Percentiles rank a stretch among this genome's conserved stretches.
phyloP scores from a whole-genome alignment of 2,329 filamentous ascomycete genomes.

The Xenoacremonium recifei region DNA sequence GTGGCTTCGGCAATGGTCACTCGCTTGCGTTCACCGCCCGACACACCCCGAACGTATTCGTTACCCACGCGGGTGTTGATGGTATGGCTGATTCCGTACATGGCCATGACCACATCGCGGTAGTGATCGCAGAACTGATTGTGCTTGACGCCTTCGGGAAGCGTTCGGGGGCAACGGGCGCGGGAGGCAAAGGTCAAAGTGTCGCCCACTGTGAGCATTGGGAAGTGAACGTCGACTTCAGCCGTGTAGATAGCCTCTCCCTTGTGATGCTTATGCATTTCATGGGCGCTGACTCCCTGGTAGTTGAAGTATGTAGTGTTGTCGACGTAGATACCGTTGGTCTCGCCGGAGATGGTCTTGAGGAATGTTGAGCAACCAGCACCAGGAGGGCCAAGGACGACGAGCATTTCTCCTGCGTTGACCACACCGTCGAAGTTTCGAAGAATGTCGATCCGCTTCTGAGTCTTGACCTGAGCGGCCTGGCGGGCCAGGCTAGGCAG shows the following conservation, averaged over 20 bases:
- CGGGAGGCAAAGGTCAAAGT: slow-evolving; percentile 73
- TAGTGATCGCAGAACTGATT: slow-evolving; percentile 45
- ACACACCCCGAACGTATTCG: slow-evolving; percentile 62
- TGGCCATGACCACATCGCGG: slow-evolving; percentile 68
- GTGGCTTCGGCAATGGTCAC: slow-evolving; percentile 36
- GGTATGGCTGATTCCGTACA: slow-evolving; percentile 68
- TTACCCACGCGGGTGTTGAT: slow-evolving; percentile 68
- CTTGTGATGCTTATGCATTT: slow-evolving; percentile 72
- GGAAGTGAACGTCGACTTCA: slow-evolving; percentile 77
- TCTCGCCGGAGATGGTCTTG: slow-evolving; percentile 78
- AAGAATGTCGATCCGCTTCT: slow-evolving; percentile 62
- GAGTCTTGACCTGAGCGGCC: slow-evolving; percentile 44
- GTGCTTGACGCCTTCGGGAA: not conserved
- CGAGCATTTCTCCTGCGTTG: slow-evolving; percentile 67
- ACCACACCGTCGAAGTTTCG: slow-evolving; percentile 64
- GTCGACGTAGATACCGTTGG: slow-evolving; percentile 71
- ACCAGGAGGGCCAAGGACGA: slow-evolving; percentile 67
- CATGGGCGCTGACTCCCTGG: slow-evolving; percentile 61
- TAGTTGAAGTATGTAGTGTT: slow-evolving; percentile 73
- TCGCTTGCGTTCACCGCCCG: slow-evolving; percentile 50
- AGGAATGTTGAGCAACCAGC: slow-evolving; percentile 76
- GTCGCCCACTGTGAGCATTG: slow-evolving; percentile 70
- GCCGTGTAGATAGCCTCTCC: slow-evolving; percentile 83
- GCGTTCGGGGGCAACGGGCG: slow-evolving; percentile 39
- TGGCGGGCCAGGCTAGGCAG: slow-evolving; percentile 40